Conservation (phyloP, 2,329 filamentous ascomycete species). For the Berkeleyomyces basicola region DNA sequence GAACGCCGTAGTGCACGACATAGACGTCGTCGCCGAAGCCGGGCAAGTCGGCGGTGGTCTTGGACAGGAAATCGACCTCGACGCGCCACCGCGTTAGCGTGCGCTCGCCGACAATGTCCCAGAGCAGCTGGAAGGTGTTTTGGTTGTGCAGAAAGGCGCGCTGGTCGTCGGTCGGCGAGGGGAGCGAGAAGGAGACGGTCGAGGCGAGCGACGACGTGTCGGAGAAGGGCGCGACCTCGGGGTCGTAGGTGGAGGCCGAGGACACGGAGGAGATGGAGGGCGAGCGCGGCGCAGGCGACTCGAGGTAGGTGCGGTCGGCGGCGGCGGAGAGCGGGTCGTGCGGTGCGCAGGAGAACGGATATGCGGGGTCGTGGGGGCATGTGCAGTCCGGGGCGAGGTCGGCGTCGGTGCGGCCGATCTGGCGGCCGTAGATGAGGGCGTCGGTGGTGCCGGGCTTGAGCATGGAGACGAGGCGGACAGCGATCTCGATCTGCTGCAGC, state of each 20-base stretch:
- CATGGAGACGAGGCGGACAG: conserved; percentile 28
- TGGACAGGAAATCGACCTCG: conserved; percentile 22
- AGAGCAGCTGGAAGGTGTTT: conserved; percentile 33
- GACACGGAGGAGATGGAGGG: conserved; percentile 2
- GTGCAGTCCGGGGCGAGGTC: neutral
- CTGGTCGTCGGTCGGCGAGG: conserved; percentile 7
- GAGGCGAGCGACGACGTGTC: conserved; percentile 11
- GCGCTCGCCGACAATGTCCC: conserved; percentile 33
- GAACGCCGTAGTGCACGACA: conserved; percentile 14
- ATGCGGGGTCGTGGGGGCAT: neutral
- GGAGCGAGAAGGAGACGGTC: conserved; percentile 8
- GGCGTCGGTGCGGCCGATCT: conserved; percentile 25
- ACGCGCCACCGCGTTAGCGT: conserved; percentile 35
- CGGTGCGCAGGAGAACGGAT: neutral
- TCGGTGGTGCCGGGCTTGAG: conserved; percentile 28
- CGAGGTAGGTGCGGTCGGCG: neutral
- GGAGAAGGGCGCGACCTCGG: conserved; percentile 11
- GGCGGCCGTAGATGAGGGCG: conserved; percentile 34
- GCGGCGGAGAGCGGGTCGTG: neutral
- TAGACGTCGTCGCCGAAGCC: conserved; percentile 14
- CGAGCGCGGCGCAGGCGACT: neutral
- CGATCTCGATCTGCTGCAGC: conserved; percentile 29
- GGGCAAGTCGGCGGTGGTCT: conserved; percentile 13
- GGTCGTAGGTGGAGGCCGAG: neutral
- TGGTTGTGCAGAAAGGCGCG: conserved; percentile 30